Evolutionary conservation across 768 basidiomycete species (phyloP), one percentile per base, ranked within the genome.

Genomic region (Mrakia gelida): DNA sequence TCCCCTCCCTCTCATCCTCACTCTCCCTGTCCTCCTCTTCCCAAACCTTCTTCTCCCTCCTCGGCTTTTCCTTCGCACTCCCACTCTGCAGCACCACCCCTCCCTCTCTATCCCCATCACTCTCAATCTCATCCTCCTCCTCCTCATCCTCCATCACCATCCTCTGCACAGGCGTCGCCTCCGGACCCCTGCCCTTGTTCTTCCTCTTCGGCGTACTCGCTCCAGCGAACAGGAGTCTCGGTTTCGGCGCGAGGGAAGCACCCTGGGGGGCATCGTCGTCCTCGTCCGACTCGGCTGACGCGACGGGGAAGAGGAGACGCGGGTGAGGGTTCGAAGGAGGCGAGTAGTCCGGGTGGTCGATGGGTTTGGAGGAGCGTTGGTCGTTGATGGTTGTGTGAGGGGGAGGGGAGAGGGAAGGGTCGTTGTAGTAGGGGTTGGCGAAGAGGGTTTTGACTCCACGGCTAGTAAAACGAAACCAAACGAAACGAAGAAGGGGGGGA

Each of bases 381-480:
- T 32, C 43, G 75, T 30, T 30, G 63, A 49, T 21, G 28, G 32
- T 5, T 43, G 13, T 38, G 43, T 26, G 21, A 13, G 49, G 18
- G 2, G 26, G 34, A 18, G 26, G 18, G 21, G 73, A 28, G 26
- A 49, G 18, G 16, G n/a, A 16, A 10, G 28, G 63, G 23, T 41
- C 49, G 49, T 65, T 67, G 52, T 54, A 75, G 75, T 67, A 75
- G 16, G 75, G 75, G 49, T 75, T 75, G 45, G 62, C 63, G 59
- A 75, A 75, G 30, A 65, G 43, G 26, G 75, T 75, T 45, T 75
- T 75, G 18, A 65, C 65, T 13, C 75, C 75, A 28, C 75, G 75
- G 75, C 73, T 73, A 59, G 21, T 11, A 8, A 21, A 13, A 52
- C 15, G 49, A 52, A 16, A 59, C n/a, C n/a, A 6, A 54, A 45